A percentile compares a stretch with the other conserved stretches of the same genome.
phyloP scores from a whole-genome alignment of 305 asterid genomes.

The Salvia sclarea region DNA sequence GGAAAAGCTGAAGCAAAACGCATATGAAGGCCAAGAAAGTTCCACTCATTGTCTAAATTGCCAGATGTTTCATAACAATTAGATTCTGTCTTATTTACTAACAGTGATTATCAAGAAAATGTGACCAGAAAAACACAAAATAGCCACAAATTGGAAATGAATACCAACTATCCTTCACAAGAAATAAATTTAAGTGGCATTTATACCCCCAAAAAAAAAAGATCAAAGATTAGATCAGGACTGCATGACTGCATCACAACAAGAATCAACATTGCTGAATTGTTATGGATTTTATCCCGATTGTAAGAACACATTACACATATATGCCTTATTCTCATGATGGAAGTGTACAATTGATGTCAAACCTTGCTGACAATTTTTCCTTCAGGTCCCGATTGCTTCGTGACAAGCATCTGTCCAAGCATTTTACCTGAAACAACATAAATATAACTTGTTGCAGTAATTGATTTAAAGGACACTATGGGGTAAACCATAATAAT shows the following conservation, averaged over 20 bases:
- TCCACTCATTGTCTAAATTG: slow-evolving; percentile 8
- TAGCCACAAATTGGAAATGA: slow-evolving; percentile 16
- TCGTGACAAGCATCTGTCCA: slow-evolving; percentile 91
- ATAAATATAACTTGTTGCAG: slow-evolving; percentile 22
- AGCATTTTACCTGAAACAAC: slow-evolving; percentile 85
- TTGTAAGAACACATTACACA: not conserved
- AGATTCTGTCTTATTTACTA: not conserved
- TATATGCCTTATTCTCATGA: not conserved
- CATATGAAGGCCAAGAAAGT: not conserved
- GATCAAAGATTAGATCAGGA: not conserved
- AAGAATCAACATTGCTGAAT: slow-evolving; percentile 1
- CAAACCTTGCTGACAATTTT: slow-evolving; percentile 97
- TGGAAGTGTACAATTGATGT: slow-evolving; percentile 9
- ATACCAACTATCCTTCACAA: slow-evolving; percentile 5
- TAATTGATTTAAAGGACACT: not conserved
- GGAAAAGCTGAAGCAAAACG: slow-evolving; percentile 8
- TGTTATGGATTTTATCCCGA: slow-evolving; percentile 10
- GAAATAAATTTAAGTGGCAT: not conserved
- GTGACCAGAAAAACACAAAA: not conserved
- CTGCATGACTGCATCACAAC: slow-evolving; percentile 5
- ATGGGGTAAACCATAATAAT: not conserved
- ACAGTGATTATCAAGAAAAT: not conserved
- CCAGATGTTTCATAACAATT: slow-evolving; percentile 2
- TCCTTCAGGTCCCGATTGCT: slow-evolving; percentile 96
- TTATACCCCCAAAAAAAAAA: slow-evolving; percentile 19